phyloP scores from a whole-genome alignment of 2,329 filamentous ascomycete species.

The Trichoderma asperellum region DNA sequence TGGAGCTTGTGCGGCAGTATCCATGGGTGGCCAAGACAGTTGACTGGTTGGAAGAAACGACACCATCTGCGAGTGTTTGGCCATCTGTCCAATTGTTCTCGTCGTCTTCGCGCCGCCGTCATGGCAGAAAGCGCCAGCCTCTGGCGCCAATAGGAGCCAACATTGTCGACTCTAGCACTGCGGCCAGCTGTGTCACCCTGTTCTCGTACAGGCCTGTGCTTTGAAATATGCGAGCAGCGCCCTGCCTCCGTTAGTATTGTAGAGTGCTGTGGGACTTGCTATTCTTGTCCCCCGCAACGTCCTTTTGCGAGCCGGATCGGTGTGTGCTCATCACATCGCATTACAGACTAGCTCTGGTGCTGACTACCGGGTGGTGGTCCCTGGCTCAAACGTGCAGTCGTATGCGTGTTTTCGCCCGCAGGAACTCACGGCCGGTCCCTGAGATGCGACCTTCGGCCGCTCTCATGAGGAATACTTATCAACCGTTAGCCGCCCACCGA shows the following conservation, averaged over 20 bases:
- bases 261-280: constrained; percentile 27
- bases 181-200: constrained; percentile 17
- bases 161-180: constrained; percentile 13
- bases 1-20: constrained; percentile 25
- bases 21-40: constrained; percentile 11
- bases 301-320: constrained; percentile 27
- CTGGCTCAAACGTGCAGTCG: constrained; percentile 23
- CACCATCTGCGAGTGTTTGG: constrained; percentile 26
- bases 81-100: constrained; percentile 29
- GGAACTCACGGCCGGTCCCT: constrained; percentile 18
- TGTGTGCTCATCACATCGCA: constrained; percentile 31
- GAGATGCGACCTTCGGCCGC: constrained; percentile 22
- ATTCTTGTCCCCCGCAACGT: constrained; percentile 31
- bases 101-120: constrained; percentile 31
- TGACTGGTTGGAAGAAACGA: constrained; percentile 27
- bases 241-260: not conserved
- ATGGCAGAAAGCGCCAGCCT: constrained; percentile 26
- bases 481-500: constrained; percentile 50
- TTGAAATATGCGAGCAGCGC: constrained; percentile 13
- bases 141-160: constrained; percentile 29
- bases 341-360: constrained; percentile 29
- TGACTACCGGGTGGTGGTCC: constrained; percentile 27
- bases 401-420: constrained; percentile 27
- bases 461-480: constrained; percentile 51
- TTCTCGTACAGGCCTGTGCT: constrained; percentile 19